These are phyloP conservation scores for Tuber borchii DNA, from an alignment of 495 filamentous ascomycete species.

Conservation along the genomic window DNA sequence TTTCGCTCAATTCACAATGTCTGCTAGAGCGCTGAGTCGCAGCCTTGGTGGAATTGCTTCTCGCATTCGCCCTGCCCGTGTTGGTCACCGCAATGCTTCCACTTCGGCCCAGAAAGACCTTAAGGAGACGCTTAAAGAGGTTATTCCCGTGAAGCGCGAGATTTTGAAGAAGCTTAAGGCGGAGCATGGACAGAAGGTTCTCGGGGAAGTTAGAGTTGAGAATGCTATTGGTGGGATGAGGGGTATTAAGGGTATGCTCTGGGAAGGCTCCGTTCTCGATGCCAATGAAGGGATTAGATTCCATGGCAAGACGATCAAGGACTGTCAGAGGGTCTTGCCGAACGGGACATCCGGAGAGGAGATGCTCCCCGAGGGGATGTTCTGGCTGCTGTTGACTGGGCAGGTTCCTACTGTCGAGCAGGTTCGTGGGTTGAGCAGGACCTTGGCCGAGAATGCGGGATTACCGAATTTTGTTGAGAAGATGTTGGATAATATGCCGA, in stretches of 20 bases:
- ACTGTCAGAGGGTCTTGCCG: constrained; percentile 87
- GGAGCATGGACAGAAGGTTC: constrained; percentile 62
- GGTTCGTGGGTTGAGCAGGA: constrained; percentile 70
- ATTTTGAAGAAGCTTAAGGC: constrained; percentile 85
- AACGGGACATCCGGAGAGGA: constrained; percentile 92
- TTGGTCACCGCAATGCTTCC: constrained; percentile 55
- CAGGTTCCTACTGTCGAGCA: constrained; percentile 77
- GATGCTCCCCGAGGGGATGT: constrained; percentile 99
- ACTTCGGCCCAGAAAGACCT: constrained; percentile 70
- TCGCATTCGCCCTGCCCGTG: constrained; percentile 8
- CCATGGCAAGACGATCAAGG: constrained; percentile 95
- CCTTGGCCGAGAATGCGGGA: constrained; percentile 76
- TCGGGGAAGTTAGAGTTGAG: constrained; percentile 90
- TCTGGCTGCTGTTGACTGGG: constrained; percentile 95
- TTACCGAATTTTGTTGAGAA: constrained; percentile 79
- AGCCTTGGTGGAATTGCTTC: constrained; percentile 6
- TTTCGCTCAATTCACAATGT: neutral
- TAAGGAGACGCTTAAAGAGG: constrained; percentile 71
- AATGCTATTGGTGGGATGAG: constrained; percentile 95
- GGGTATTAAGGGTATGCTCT: constrained; percentile 94
- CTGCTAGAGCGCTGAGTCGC: neutral
- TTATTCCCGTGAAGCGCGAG: constrained; percentile 87
- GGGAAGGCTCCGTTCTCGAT: constrained; percentile 97
- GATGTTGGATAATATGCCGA: constrained; percentile 86
- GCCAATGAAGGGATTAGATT: constrained; percentile 96